These are phyloP conservation scores for Sherardia arvensis DNA, from an alignment of 257 asterid species.

Conservation along the genomic window DNA sequence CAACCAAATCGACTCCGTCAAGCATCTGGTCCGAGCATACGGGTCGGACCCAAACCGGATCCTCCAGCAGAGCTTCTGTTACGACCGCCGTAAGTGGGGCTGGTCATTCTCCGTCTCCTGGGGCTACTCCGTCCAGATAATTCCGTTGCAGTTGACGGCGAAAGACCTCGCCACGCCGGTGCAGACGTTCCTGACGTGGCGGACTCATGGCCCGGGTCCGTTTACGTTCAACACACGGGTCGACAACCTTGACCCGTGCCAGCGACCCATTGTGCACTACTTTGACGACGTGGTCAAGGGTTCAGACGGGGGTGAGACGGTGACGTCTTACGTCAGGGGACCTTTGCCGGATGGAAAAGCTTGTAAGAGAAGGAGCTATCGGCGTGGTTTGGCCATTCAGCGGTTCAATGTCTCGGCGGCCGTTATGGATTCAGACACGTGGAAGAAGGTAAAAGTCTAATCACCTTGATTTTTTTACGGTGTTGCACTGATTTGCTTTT, in stretches of 20 bases:
- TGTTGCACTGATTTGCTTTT: no score
- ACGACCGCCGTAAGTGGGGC: conserved; percentile 33
- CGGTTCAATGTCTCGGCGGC: conserved; percentile 40
- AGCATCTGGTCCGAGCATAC: conserved; percentile 38
- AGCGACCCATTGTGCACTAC: conserved; percentile 40
- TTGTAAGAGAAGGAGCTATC: conserved; percentile 26
- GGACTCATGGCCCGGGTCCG: conserved; percentile 41
- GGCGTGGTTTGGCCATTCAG: conserved; percentile 28
- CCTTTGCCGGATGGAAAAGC: background rate
- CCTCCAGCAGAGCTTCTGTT: conserved; percentile 57
- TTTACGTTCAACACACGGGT: conserved; percentile 53
- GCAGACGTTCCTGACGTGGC: conserved; percentile 67
- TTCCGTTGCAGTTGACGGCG: conserved; percentile 33
- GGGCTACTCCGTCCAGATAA: conserved; percentile 68
- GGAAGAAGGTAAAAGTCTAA: conserved; percentile 41
- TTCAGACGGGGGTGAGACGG: conserved; percentile 22
- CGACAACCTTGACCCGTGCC: conserved; percentile 39
- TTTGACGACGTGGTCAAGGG: conserved; percentile 21
- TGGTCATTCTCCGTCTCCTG: conserved; percentile 69
- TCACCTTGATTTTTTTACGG: no score
- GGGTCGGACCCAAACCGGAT: conserved; percentile 44
- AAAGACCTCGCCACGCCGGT: conserved; percentile 51
- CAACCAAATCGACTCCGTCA: conserved; percentile 39
- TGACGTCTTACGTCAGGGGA: conserved; percentile 33
- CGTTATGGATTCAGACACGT: conserved; percentile 31